phyloP scores from a whole-genome alignment of 352 stramenopile species.

The Globisporangium paroecandrum region DNA sequence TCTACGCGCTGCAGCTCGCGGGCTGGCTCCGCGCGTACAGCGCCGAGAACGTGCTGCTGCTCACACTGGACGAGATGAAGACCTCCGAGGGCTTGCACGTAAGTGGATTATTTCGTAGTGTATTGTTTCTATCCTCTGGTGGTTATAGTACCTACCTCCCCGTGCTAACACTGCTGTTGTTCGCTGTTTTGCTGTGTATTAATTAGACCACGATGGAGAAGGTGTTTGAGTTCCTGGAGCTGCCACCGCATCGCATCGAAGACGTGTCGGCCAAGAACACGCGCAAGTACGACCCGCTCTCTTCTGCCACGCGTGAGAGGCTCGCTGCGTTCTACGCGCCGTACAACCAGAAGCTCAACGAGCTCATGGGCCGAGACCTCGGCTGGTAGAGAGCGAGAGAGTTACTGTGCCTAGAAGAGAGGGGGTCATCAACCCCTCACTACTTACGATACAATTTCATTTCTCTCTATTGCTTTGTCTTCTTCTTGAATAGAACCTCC shows the following conservation, averaged over 20 bases:
- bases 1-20: conserved; percentile 94
- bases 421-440: not conserved
- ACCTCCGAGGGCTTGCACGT: conserved; percentile 55
- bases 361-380: conserved; percentile 57
- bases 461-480: not conserved
- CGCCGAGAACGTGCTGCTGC: conserved; percentile 87
- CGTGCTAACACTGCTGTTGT: conserved; percentile 18
- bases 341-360: conserved; percentile 79
- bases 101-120: conserved; percentile 15
- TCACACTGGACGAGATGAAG: conserved; percentile 94
- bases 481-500: conserved; percentile 59
- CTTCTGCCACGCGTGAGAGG: conserved; percentile 43
- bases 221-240: conserved; percentile 82
- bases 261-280: conserved; percentile 86
- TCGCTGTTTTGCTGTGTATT: conserved; percentile 9
- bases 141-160: not conserved
- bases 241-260: conserved; percentile 79
- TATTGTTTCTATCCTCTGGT: not conserved
- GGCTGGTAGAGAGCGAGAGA: conserved; percentile 37
- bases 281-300: conserved; percentile 79
- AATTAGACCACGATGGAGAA: conserved; percentile 66
- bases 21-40: conserved; percentile 92
- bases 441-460: not conserved
- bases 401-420: not conserved
- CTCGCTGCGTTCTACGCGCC: conserved; percentile 76